Evolutionary conservation across 169 alveolate species (phyloP), one percentile per base, ranked within the genome.

Genomic region (Cryptosporidium bovis): DNA sequence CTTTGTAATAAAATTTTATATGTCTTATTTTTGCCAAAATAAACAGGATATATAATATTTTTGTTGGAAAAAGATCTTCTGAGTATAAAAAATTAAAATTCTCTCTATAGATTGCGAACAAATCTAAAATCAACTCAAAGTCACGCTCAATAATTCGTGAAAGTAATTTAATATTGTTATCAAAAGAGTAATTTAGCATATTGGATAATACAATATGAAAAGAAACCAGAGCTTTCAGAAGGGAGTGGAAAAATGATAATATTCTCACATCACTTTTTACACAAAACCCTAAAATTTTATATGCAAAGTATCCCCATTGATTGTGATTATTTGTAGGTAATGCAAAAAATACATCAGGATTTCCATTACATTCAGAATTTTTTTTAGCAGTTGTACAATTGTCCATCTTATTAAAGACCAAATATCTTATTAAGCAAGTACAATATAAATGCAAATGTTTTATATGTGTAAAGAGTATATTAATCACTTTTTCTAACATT

Each of bases 1-100:
- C 31, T 20, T 69, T 66, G 18, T 34, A 69, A 29, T 34, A 69
- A 31, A 69, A 29, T 33, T 69, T 27, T 33, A 69, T 64, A 5
- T 51, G 27, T 16, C 56, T 64, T 53, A 69, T 69, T 31, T 69
- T 64, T 20, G 56, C 3, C 3, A 69, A 29, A 24, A 20, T 69
- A 34, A 69, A 69, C 24, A 69, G 12, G n/a, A 69, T 34, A 12
- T 34, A 69, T 55, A 69, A 29, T 2, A 12, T 56, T 29, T 18
- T 29, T 16, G 40, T 69, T 53, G 55, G 51, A n/a, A 69, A 31
- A 69, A 50, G 33, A 20, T 51, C 56, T 31, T 44, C 15, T 31
- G 56, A 16, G 15, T 51, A 6, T 10, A 2, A 0, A 16, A n/a
- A 51, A 29, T 34, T 8, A 2, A 15, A 51, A 8, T 31, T 69